Base-by-base conservation (phyloP, 1,284 basidiomycete genomes). In the Ceratobasidium sp. region DNA sequence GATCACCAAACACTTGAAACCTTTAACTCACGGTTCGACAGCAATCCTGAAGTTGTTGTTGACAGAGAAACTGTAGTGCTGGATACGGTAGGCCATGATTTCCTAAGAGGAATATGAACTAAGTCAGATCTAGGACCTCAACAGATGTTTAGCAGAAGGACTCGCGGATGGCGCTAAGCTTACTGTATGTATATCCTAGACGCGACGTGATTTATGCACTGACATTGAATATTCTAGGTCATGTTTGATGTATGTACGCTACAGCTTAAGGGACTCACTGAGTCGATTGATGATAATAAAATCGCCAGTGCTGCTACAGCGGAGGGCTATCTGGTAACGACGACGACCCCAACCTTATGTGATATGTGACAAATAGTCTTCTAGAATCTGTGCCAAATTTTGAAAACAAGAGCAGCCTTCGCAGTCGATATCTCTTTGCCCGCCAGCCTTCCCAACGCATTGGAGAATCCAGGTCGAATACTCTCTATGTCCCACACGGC, bases 51-150 rank as follows among this genome's bases (percentile, higher is more conserved):
- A 21, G 39, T 30, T 2, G 26, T 18, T 12, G 23, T 52, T 32
- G 65, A 69, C 26, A 50, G 50, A 8, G 34, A 46, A 9, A 69
- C 65, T 12, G 65, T 58, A 16, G 18, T 69, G 43, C 43, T 69
- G 23, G 65, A 69, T 32, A 16, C 28, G 28, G 65, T 58, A 45
- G 8, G 50, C 26, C 23, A 53, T 16, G 6, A 16, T 23, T 18
- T 3, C 5, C 16, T n/a, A 3, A 48, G 46, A 3, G 59, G 12
- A 9, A n/a, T 4, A 21, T 46, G n/a, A n/a, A n/a, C n/a, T n/a
- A n/a, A n/a, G n/a, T n/a, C n/a, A n/a, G n/a, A n/a, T 23, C 12
- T 69, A 69, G 65, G 65, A 57, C 34, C 39, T 69, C 3, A 69
- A 69, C 23, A 8, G 32, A 16, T 34, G 28, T 26, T 41, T 69